Evolutionary conservation across 176 grass and related monocot species (phyloP).

Genomic region (Otatea glauca): DNA sequence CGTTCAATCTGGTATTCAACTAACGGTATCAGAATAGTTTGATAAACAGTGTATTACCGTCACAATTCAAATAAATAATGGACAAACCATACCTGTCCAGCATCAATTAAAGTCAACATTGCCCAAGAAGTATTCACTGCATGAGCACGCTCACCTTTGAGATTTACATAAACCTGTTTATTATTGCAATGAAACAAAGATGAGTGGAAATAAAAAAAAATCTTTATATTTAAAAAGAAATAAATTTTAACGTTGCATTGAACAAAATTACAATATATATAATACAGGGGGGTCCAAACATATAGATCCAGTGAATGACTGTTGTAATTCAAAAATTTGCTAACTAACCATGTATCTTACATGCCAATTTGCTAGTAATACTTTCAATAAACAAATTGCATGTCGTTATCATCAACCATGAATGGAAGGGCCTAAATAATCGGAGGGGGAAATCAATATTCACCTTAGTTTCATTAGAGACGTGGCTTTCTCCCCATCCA

Average conservation of each 20-base stretch:
- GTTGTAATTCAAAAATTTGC: not conserved
- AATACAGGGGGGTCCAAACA: not conserved
- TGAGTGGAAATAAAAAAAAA: not conserved
- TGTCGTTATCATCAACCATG: not conserved
- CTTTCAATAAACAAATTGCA: not conserved
- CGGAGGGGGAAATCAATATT: not conserved
- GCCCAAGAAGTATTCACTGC: slow-evolving; percentile 70
- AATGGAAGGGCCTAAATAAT: not conserved
- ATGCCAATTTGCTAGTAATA: not conserved
- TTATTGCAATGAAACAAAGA: not conserved
- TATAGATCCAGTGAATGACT: not conserved
- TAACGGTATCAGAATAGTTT: not conserved
- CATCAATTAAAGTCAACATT: slow-evolving; percentile 64
- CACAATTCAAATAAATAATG: not conserved
- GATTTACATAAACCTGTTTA: slow-evolving; percentile 59
- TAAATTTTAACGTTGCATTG: not conserved
- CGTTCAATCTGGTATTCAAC: slow-evolving; percentile 40
- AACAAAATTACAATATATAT: not conserved
- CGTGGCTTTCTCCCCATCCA: slow-evolving; percentile 56
- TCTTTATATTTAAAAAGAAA: slow-evolving; percentile 9
- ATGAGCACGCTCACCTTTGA: slow-evolving; percentile 60
- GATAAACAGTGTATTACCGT: not conserved
- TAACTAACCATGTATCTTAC: not conserved
- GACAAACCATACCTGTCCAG: slow-evolving; percentile 51
- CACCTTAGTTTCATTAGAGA: slow-evolving; percentile 45